Evolutionary conservation across 352 stramenopile genomes (phyloP), one percentile per base, ranked within the genome.

Genomic region (Globisporangium yorkense): DNA sequence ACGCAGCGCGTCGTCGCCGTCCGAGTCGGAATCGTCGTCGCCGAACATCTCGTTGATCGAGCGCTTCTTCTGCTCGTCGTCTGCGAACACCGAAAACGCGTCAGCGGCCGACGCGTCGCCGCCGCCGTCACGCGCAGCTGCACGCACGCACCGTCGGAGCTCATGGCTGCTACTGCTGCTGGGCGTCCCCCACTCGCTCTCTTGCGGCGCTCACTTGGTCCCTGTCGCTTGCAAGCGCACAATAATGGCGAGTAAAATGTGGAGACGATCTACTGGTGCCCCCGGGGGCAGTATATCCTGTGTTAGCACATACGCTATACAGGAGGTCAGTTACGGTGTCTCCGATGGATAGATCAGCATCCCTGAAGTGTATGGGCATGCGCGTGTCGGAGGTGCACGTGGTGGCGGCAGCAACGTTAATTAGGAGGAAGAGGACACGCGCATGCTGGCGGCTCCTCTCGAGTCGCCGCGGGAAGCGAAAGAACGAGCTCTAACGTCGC

Each of bases 31-130:
- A 63, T 88, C 78, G 58, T 92, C 82, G 52, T 90, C 84, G 40
- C 84, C 84, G 62, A 93, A 93, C 84, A 93, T 93, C 61, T 93
- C 84, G 59, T 90, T 91, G 65, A 93, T 90, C 58, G 77, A 88
- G 67, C 77, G 75, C 72, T 91, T 93, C 72, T 89, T 91, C 58
- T 74, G 77, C 61, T 89, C 80, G 48, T 93, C 77, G 49, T 90
- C 77, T 89, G 63, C 44, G 15, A 13, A 29, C 12, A 46, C n/a
- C 31, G 9, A 9, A 33, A 47, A 13, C 8, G 33, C 31, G 18
- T 9, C 44, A 49, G 31, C 20, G 16, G 3, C 33, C 33, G 20
- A 2, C 18, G 20, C 27, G 29, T 21, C 24, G 24, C 24, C 48
- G 44, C 5, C 29, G 2, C 33, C 5, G 2, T 0, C 3, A 43